These are phyloP conservation scores for Bipolaris sorokiniana DNA, from an alignment of 2,329 filamentous ascomycete species.

Conservation along the genomic window DNA sequence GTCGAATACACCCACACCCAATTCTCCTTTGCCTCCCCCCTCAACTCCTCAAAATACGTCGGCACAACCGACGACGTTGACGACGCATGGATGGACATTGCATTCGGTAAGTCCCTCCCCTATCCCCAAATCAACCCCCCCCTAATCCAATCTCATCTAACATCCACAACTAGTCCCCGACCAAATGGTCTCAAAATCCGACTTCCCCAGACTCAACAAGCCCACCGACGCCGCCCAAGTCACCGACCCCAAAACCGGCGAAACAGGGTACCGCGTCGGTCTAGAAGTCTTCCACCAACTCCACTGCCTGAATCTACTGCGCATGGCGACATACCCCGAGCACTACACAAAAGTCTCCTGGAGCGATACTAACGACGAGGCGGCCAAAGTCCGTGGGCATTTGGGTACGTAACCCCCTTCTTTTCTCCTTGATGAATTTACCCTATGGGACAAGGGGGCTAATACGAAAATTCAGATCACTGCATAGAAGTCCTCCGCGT, in stretches of 20 bases:
- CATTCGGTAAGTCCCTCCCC: conserved; percentile 47
- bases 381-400: conserved; percentile 39
- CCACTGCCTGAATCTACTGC: conserved; percentile 46
- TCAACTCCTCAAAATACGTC: conserved; percentile 54
- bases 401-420: conserved; percentile 24
- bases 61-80: conserved; percentile 64
- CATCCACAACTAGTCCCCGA: conserved; percentile 58
- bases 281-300: conserved; percentile 64
- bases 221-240: conserved; percentile 61
- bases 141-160: background rate
- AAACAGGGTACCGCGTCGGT: conserved; percentile 65
- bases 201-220: conserved; percentile 61
- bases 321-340: conserved; percentile 44
- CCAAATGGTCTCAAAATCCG: conserved; percentile 63
- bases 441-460: background rate
- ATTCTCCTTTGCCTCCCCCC: conserved; percentile 37
- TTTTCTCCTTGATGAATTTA: background rate
- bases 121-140: no score
- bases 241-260: conserved; percentile 62
- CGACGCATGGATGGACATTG: conserved; percentile 62
- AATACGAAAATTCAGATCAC: conserved; percentile 32
- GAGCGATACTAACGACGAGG: conserved; percentile 35
- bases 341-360: conserved; percentile 39
- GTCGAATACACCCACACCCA: conserved; percentile 36
- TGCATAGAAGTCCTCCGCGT: conserved; percentile 48